Evolutionary conservation across 352 stramenopile species (phyloP).

Genomic region (Globisporangium cederbergense): DNA sequence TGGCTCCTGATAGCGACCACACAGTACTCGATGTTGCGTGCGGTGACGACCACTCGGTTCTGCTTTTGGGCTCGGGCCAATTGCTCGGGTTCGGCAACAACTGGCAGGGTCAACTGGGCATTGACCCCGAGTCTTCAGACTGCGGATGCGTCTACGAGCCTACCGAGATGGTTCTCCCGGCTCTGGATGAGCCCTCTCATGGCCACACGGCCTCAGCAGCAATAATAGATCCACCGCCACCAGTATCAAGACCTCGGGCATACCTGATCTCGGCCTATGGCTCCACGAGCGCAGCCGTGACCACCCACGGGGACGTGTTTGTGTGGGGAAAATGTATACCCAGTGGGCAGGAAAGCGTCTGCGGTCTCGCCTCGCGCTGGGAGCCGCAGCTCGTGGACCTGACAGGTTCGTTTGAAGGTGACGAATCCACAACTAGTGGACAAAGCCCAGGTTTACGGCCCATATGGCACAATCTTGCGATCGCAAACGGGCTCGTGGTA

Average conservation of each 20-base stretch:
- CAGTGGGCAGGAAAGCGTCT: conserved; percentile 28
- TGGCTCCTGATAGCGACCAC: background rate
- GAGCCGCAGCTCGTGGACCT: conserved; percentile 23
- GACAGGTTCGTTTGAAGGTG: background rate
- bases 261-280: conserved; percentile 35
- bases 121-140: conserved; percentile 26
- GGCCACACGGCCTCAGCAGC: background rate
- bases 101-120: conserved; percentile 66
- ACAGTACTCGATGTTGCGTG: conserved; percentile 44
- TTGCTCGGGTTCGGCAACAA: conserved; percentile 63
- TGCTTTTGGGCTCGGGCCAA: conserved; percentile 41
- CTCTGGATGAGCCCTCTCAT: background rate
- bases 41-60: conserved; percentile 66
- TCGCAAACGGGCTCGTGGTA: conserved; percentile 44
- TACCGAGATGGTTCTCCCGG: background rate
- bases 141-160: conserved; percentile 10
- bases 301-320: conserved; percentile 25
- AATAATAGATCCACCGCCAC: no score
- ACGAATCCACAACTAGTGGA: background rate
- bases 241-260: background rate
- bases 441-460: background rate
- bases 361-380: conserved; percentile 27
- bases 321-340: conserved; percentile 36
- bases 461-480: conserved; percentile 38
- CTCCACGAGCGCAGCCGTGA: conserved; percentile 26